Conservation (phyloP, 768 basidiomycete species). For the Leccinum pellstonianum region DNA sequence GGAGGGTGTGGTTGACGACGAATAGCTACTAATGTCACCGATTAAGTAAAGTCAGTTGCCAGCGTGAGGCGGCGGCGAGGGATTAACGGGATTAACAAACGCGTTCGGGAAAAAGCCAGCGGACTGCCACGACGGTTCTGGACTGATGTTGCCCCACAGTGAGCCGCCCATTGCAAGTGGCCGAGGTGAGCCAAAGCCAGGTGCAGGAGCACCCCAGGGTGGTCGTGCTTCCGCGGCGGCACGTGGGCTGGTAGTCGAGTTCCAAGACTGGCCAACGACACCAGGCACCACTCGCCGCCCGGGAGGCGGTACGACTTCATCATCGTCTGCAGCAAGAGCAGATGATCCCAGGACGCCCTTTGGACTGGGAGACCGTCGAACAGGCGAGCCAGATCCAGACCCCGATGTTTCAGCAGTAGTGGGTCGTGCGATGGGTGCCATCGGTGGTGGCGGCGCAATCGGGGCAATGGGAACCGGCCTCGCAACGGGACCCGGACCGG, state of each 20-base stretch:
- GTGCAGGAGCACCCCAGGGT: slow-evolving; percentile 47
- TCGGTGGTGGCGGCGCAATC: slow-evolving; percentile 53
- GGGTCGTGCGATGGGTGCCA: slow-evolving; percentile 61
- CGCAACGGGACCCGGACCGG: slow-evolving; percentile 59
- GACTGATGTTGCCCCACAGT: slow-evolving; percentile 43
- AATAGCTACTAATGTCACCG: slow-evolving; percentile 15
- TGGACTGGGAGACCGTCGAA: slow-evolving; percentile 49
- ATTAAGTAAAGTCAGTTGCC: slow-evolving; percentile 31
- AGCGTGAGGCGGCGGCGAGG: slow-evolving; percentile 47
- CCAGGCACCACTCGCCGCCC: slow-evolving; percentile 42
- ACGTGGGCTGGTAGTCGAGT: slow-evolving; percentile 44
- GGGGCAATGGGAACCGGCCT: slow-evolving; percentile 37
- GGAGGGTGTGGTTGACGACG: neutral
- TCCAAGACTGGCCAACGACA: slow-evolving; percentile 50
- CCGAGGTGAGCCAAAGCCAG: slow-evolving; percentile 36
- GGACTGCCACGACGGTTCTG: slow-evolving; percentile 51
- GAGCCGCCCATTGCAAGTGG: slow-evolving; percentile 36
- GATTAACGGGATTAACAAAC: slow-evolving; percentile 47
- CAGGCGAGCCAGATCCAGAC: slow-evolving; percentile 62
- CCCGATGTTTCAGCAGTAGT: slow-evolving; percentile 40
- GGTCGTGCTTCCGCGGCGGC: slow-evolving; percentile 39
- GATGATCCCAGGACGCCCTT: slow-evolving; percentile 76
- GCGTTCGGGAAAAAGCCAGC: slow-evolving; percentile 46
- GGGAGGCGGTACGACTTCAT: slow-evolving; percentile 65
- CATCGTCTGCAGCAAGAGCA: slow-evolving; percentile 75